Percentiles rank a stretch among this genome's conserved stretches.
Evolutionary conservation across 2,329 filamentous ascomycete genomes (phyloP).

Genomic region (Colletotrichum chlorophyti): DNA sequence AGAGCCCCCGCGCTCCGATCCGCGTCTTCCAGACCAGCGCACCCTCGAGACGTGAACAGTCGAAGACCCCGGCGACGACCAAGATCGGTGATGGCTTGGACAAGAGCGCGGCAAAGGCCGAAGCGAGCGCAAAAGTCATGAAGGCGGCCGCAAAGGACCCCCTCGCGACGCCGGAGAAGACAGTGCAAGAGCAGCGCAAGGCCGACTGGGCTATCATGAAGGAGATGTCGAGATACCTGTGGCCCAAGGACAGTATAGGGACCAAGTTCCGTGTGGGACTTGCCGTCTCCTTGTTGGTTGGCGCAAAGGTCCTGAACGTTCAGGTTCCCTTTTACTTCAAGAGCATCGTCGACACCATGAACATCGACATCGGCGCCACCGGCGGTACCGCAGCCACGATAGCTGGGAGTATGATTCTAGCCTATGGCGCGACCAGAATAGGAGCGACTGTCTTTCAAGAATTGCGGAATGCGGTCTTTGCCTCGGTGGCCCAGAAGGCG

Average conservation of each 20-base stretch:
- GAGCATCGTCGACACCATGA: constrained; percentile 96
- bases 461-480: constrained; percentile 93
- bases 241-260: constrained; percentile 87
- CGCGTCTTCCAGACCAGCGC: constrained; percentile 30
- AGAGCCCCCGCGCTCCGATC: constrained; percentile 19
- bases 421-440: constrained; percentile 88
- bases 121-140: constrained; percentile 4
- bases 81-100: background rate
- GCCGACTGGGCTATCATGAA: constrained; percentile 99
- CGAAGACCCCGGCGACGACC: background rate
- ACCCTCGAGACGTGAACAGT: constrained; percentile 15
- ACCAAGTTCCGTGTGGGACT: constrained; percentile 86
- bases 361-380: constrained; percentile 84
- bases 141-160: constrained; percentile 49
- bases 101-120: background rate
- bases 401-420: constrained; percentile 91
- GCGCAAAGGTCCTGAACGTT: constrained; percentile 94
- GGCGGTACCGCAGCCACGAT: constrained; percentile 91
- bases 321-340: constrained; percentile 99
- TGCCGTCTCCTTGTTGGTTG: constrained; percentile 83
- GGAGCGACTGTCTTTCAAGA: constrained; percentile 92
- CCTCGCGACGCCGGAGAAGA: constrained; percentile 70
- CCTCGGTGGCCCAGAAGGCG: constrained; percentile 94
- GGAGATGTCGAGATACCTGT: constrained; percentile 95
- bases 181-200: constrained; percentile 87